Evolutionary conservation across 2,329 filamentous ascomycete species (phyloP).

Genomic region (Elsinoe arachidis): DNA sequence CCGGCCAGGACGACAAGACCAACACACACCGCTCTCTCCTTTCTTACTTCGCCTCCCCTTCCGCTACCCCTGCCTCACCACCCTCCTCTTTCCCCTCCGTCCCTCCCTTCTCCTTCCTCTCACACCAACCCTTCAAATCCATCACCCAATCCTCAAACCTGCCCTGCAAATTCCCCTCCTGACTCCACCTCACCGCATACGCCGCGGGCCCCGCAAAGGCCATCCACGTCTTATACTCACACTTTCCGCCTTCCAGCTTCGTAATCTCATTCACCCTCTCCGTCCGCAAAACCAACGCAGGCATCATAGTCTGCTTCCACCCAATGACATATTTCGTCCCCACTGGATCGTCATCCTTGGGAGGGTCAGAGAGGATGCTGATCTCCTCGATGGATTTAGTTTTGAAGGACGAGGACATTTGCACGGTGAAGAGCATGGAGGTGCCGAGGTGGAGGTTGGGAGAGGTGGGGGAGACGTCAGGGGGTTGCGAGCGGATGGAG

Average conservation of each 20-base stretch:
- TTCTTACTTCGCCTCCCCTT: neutral
- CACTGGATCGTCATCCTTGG: conserved; percentile 16
- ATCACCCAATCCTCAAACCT: conserved; percentile 34
- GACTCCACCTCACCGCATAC: conserved; percentile 36
- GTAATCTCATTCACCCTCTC: conserved; percentile 43
- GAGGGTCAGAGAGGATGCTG: conserved; percentile 27
- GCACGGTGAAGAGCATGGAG: conserved; percentile 36
- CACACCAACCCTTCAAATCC: conserved; percentile 35
- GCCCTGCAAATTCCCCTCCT: conserved; percentile 28
- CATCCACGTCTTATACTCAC: conserved; percentile 37
- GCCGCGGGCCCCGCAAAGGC: conserved; percentile 35
- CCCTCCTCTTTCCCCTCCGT: neutral
- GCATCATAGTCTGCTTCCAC: conserved; percentile 25
- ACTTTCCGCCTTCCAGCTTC: conserved; percentile 27
- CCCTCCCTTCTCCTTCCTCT: conserved; percentile 21
- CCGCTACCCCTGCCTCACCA: neutral
- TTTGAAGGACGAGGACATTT: conserved; percentile 30
- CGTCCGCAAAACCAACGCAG: conserved; percentile 30
- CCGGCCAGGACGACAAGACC: too few species aligned
- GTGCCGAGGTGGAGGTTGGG: conserved; percentile 32
- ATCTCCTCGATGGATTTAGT: conserved; percentile 28
- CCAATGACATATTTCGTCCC: conserved; percentile 13
- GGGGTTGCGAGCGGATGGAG: conserved; percentile 36
- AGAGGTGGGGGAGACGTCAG: conserved; percentile 13
- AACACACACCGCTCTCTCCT: neutral